phyloP scores from a whole-genome alignment of 2,329 filamentous ascomycete species.

The Monilinia aucupariae region DNA sequence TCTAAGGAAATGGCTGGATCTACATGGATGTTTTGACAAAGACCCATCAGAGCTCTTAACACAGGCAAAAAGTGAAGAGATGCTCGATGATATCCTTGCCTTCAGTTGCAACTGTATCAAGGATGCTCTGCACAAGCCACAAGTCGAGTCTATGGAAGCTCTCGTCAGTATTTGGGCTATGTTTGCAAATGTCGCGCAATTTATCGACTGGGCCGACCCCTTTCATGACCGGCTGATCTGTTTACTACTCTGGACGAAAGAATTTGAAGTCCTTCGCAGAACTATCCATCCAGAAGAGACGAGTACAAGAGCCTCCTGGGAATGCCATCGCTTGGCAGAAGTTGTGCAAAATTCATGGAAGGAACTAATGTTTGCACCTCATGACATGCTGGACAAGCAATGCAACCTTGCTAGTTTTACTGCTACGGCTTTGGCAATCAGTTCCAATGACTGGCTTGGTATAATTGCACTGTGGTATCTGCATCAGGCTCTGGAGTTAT shows the following conservation, averaged over 20 bases:
- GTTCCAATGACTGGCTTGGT: neutral
- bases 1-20: too few relatives aligned
- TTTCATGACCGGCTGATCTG: slow-evolving; percentile 7
- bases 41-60: neutral
- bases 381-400: neutral
- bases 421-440: neutral
- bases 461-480: neutral
- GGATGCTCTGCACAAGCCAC: neutral
- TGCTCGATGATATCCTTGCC: neutral
- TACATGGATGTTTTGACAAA: neutral
- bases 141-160: neutral
- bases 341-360: neutral
- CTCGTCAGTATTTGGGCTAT: neutral
- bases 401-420: neutral
- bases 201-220: neutral
- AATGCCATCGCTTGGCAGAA: neutral
- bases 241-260: neutral
- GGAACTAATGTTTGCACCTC: neutral
- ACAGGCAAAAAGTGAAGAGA: neutral
- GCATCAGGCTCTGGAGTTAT: neutral
- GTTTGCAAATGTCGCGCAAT: neutral
- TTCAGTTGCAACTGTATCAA: neutral
- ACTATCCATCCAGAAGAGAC: neutral
- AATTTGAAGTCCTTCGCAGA: neutral
- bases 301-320: neutral